A percentile compares a stretch with the other conserved stretches of the same genome.
Evolutionary conservation across 306 rosid species (phyloP).

Genomic region (Casuarina cunninghamiana): DNA sequence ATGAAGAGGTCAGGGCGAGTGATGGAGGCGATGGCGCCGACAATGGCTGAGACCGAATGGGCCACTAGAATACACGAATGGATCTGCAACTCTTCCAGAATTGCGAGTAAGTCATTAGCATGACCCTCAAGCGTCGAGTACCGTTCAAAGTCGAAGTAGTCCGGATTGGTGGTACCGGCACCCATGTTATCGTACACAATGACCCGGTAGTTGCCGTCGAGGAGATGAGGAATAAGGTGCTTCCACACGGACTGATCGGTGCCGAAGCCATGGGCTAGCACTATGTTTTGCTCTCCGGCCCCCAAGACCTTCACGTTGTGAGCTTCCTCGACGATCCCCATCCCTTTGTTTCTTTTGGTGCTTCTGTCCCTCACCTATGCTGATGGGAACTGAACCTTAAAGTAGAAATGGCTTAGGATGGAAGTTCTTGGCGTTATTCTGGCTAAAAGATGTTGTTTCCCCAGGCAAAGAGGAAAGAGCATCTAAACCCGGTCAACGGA

Average conservation of each 20-base stretch:
- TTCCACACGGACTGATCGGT: constrained; percentile 90
- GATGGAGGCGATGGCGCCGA: constrained; percentile 66
- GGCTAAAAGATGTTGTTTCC: too few species aligned
- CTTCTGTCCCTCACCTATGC: too few species aligned
- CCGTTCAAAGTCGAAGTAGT: constrained; percentile 74
- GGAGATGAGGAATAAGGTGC: constrained; percentile 63
- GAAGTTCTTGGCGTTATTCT: too few species aligned
- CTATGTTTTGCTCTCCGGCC: constrained; percentile 38
- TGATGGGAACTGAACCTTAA: too few species aligned
- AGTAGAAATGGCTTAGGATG: too few species aligned
- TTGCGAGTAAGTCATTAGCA: constrained; percentile 66
- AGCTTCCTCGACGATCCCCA: constrained; percentile 79
- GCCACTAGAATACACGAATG: constrained; percentile 68
- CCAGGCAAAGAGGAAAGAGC: too few species aligned
- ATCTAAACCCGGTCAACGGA: too few species aligned
- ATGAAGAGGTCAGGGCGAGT: constrained; percentile 68
- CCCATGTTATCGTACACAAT: constrained; percentile 80
- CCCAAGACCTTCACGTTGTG: constrained; percentile 77
- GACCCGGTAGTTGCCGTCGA: constrained; percentile 49
- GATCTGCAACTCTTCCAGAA: constrained; percentile 53
- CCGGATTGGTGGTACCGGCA: constrained; percentile 84
- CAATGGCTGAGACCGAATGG: constrained; percentile 83
- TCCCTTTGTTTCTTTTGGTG: not conserved
- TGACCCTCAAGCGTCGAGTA: constrained; percentile 67
- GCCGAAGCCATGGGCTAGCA: constrained; percentile 80